Base-by-base conservation (phyloP, 805 yeast genomes). In the Ogataea sp. region DNA sequence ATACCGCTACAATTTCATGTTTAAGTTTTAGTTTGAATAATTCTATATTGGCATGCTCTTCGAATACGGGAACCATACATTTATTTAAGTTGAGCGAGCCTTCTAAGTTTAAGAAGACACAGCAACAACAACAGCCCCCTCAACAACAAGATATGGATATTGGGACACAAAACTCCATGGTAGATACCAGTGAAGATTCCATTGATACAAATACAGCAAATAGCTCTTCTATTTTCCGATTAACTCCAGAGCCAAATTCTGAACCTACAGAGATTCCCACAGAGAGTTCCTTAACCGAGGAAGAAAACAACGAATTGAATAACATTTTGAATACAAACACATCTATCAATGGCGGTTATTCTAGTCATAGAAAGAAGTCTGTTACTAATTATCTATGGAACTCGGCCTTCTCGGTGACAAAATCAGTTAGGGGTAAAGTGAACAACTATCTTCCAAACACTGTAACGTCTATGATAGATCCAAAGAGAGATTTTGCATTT, bases 11-110 rank as follows among this genome's bases (percentile, higher is more conserved):
- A 45, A 84, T 93, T 15, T 78, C 76, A 50, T 81, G 94, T 10
- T 66, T 93, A 46, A 70, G 76, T 28, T 93, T 93, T 61, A 82
- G 86, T 45, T 64, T 68, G 20, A 83, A 83, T 45, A 80, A 83
- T 43, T 68, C 70, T 14, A 74, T 82, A 45, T 65, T 93, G 24
- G 75, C 86, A n/a, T 96, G 90, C 20, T 77, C 90, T 10, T 82
- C 94, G 21, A 78, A 94, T 2, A 86, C 94, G 17, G 94, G 85
- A 33, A 93, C 99, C 0, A 89, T 93, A 18, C 99, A 93, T 59
- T 78, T 93, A 29, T 93, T 90, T 68, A 41, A 40, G 16, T 47
- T 53, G 20, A 52, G 39, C 26, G 33, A 14, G 5, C 29, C 34
- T 9, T 41, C 43, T 5, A 9, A 16, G 20, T 11, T 5, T 15